These are phyloP conservation scores for Inonotus obliquus DNA, from an alignment of 1,284 basidiomycete genomes.

Conservation along the genomic window DNA sequence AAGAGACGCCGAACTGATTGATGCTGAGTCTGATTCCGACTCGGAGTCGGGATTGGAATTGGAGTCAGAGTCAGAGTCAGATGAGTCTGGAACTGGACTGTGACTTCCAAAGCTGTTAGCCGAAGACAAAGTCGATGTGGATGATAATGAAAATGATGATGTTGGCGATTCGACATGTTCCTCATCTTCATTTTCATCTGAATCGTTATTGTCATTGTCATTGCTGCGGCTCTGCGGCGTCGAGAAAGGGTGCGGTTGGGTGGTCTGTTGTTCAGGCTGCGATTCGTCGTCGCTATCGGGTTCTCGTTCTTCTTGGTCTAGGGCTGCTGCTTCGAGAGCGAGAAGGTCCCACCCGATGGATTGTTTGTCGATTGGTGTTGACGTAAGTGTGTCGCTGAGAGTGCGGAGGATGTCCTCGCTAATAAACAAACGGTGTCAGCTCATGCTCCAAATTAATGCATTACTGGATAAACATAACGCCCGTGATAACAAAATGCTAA, in stretches of 20 bases:
- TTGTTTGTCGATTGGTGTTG: conserved; percentile 43
- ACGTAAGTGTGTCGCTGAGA: conserved; percentile 41
- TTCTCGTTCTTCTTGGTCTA: conserved; percentile 31
- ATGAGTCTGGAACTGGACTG: neutral
- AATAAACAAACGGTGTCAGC: neutral
- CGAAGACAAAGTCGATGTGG: conserved; percentile 3
- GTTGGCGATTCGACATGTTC: neutral
- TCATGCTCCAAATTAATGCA: neutral
- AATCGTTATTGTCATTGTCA: neutral
- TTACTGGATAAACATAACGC: conserved; percentile 4
- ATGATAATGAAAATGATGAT: neutral
- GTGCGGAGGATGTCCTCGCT: conserved; percentile 52
- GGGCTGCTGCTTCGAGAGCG: conserved; percentile 54
- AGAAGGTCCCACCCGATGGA: conserved; percentile 66
- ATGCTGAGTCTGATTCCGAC: neutral
- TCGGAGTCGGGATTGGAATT: neutral
- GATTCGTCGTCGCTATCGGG: conserved; percentile 60
- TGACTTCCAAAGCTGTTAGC: too few relatives aligned
- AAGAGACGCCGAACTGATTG: neutral
- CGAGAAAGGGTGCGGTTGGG: neutral
- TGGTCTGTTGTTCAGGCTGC: conserved; percentile 8
- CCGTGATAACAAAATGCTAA: too few relatives aligned
- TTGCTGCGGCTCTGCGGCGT: neutral
- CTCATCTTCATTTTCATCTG: conserved; percentile 5
- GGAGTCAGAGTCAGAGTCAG: neutral